Percentiles rank a stretch among this genome's conserved stretches.
phyloP scores from a whole-genome alignment of 305 asterid species.

The Fraxinus velutina region DNA sequence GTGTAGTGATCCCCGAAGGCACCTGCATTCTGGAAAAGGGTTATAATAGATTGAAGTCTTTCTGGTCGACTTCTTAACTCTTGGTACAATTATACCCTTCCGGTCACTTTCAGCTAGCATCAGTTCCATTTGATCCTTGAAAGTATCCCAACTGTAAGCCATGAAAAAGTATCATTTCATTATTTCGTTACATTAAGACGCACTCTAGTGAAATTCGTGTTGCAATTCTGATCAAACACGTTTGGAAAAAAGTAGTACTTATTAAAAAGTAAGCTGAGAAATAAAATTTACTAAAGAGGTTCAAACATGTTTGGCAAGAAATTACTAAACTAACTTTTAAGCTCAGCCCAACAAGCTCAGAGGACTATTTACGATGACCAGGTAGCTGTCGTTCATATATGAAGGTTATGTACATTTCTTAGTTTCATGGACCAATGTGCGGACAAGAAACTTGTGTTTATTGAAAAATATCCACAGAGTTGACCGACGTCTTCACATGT shows the following conservation, averaged over 20 bases:
- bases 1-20: constrained; percentile 66
- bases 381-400: neutral
- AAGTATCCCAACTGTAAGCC: constrained; percentile 63
- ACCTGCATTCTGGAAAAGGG: constrained; percentile 81
- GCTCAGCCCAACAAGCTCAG: neutral
- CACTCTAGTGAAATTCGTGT: neutral
- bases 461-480: neutral
- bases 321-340: neutral
- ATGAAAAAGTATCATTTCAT: neutral
- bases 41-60: constrained; percentile 64
- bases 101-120: constrained; percentile 78
- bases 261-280: neutral
- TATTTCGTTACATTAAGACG: neutral
- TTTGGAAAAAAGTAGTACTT: neutral
- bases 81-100: constrained; percentile 61
- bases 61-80: constrained; percentile 65
- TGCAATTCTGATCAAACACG: neutral
- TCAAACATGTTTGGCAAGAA: neutral
- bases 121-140: constrained; percentile 64
- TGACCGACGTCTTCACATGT: neutral
- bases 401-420: neutral
- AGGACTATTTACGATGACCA: neutral
- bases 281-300: neutral
- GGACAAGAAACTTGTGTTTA: neutral
- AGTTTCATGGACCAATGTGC: neutral